Evolutionary conservation across 176 grass and related monocot genomes (phyloP).

Genomic region (Aegilops bicornis): DNA sequence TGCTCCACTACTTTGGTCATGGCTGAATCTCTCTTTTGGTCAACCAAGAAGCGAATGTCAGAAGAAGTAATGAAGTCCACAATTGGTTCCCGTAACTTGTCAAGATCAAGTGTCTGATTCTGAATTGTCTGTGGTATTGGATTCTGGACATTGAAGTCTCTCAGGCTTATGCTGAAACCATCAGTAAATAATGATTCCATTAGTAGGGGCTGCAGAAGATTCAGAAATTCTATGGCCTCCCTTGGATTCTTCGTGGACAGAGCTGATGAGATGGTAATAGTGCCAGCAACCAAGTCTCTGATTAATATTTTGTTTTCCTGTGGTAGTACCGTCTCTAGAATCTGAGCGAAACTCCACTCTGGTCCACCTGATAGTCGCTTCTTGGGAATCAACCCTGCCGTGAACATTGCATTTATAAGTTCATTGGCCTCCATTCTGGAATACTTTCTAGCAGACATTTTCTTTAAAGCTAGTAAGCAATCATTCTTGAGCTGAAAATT

Average conservation of each 20-base stretch:
- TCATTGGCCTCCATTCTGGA: constrained; percentile 39
- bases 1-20: constrained; percentile 63
- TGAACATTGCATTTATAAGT: constrained; percentile 52
- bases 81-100: constrained; percentile 32
- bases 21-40: constrained; percentile 44
- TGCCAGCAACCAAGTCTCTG: constrained; percentile 28
- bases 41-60: constrained; percentile 45
- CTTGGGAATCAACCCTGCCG: constrained; percentile 28
- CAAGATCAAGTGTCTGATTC: constrained; percentile 19
- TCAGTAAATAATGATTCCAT: constrained; percentile 60
- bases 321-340: constrained; percentile 36
- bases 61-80: constrained; percentile 33
- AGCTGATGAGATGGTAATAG: constrained; percentile 32
- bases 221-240: constrained; percentile 44
- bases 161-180: constrained; percentile 61
- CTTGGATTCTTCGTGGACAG: constrained; percentile 38
- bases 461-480: constrained; percentile 53
- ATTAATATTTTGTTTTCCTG: constrained; percentile 23
- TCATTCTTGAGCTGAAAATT: constrained; percentile 68
- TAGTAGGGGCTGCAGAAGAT: constrained; percentile 61
- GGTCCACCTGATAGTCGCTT: constrained; percentile 23
- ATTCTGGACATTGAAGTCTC: constrained; percentile 41
- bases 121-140: constrained; percentile 15
- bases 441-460: constrained; percentile 31
- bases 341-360: constrained; percentile 42